Conservation (phyloP, 2,329 filamentous ascomycete species). For the Xylaria sp. region DNA sequence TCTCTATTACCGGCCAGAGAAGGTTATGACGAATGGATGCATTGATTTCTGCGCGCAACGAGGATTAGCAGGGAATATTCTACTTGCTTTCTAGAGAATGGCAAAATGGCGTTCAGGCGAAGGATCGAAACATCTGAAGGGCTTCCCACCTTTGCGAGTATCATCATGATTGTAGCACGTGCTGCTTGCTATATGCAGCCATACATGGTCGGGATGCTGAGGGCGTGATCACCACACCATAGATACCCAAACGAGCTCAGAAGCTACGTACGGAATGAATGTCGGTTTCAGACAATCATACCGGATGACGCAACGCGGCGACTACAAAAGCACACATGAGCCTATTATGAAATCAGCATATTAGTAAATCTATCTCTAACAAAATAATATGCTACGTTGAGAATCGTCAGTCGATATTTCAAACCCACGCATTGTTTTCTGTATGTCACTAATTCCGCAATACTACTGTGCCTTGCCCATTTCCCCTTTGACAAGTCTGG, state of each 20-base stretch:
- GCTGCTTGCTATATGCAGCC: slow-evolving; percentile 8
- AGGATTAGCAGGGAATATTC: slow-evolving; percentile 18
- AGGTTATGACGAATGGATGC: slow-evolving; percentile 28
- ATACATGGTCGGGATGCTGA: slow-evolving; percentile 13
- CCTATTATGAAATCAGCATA: slow-evolving; percentile 25
- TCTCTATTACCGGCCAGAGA: slow-evolving; percentile 18
- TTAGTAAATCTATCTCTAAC: slow-evolving; percentile 21
- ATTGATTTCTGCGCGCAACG: slow-evolving; percentile 37
- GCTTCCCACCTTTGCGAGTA: slow-evolving; percentile 9
- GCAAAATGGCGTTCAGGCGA: slow-evolving; percentile 38
- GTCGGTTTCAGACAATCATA: slow-evolving; percentile 11
- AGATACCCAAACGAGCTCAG: slow-evolving; percentile 17
- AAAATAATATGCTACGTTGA: slow-evolving; percentile 8
- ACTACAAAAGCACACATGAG: slow-evolving; percentile 9
- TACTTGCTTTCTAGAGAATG: slow-evolving; percentile 23
- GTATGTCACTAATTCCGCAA: neutral
- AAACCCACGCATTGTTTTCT: slow-evolving; percentile 7
- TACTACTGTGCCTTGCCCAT: neutral
- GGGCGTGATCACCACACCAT: slow-evolving; percentile 5
- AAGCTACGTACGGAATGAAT: slow-evolving; percentile 22
- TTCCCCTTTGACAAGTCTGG: slow-evolving; percentile 27
- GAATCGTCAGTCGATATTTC: slow-evolving; percentile 8
- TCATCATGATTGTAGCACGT: slow-evolving; percentile 10
- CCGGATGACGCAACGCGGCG: slow-evolving; percentile 15
- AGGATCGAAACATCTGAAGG: slow-evolving; percentile 26